These are phyloP conservation scores for Fusarium beomiforme DNA, from an alignment of 2,329 filamentous ascomycete genomes.

Conservation along the genomic window DNA sequence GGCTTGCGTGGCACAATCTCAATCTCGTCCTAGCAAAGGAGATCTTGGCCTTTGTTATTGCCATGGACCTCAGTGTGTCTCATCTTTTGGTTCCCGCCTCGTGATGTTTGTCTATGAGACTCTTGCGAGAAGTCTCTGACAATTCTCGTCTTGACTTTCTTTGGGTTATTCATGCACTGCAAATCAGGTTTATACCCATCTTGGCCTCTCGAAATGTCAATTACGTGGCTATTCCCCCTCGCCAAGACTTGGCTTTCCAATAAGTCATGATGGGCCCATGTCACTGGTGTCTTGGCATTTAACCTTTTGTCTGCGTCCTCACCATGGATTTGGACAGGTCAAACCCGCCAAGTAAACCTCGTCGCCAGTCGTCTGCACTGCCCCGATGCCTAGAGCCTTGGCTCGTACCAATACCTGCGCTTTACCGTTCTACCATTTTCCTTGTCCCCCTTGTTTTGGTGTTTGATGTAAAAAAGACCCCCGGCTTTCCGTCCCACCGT, in stretches of 20 bases:
- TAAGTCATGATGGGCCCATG: conserved; percentile 18
- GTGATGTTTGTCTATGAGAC: background rate
- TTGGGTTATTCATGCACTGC: background rate
- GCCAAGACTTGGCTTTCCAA: conserved; percentile 31
- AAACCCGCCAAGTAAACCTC: conserved; percentile 26
- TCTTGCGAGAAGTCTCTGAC: background rate
- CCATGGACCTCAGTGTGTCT: conserved; percentile 9
- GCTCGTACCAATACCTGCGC: conserved; percentile 32
- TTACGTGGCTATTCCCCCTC: conserved; percentile 28
- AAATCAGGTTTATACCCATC: background rate
- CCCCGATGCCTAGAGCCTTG: conserved; percentile 41
- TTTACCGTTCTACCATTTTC: background rate
- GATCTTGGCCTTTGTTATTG: conserved; percentile 27
- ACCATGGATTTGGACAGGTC: background rate
- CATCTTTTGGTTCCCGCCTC: background rate
- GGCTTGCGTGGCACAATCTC: conserved; percentile 27
- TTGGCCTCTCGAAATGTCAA: background rate
- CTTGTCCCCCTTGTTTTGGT: background rate
- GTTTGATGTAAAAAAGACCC: conserved; percentile 11
- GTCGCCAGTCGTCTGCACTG: conserved; percentile 31
- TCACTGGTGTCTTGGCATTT: conserved; percentile 25
- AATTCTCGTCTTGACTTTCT: background rate
- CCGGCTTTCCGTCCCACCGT: conserved; percentile 25
- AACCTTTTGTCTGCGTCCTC: conserved; percentile 1
- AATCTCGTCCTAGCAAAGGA: background rate